Conservation (phyloP, 129 eudicot species). For the Lactuca saligna region DNA sequence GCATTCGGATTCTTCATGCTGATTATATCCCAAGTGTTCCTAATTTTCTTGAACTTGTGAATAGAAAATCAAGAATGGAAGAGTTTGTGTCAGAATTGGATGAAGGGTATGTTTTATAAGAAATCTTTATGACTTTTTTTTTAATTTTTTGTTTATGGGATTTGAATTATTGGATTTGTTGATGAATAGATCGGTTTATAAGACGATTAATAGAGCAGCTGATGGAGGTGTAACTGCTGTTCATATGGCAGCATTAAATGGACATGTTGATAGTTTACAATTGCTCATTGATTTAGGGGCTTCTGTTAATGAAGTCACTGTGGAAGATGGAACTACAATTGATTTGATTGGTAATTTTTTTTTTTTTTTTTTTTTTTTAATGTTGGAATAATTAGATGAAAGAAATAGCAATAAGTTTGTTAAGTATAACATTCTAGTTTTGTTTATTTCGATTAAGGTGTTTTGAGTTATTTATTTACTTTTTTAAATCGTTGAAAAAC, state of each 20-base stretch:
- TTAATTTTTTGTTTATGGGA: not conserved
- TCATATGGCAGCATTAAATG: conserved; percentile 96
- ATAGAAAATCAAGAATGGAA: conserved; percentile 42
- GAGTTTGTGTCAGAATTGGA: conserved; percentile 50
- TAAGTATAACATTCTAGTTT: too few relatives aligned
- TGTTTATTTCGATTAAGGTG: not conserved
- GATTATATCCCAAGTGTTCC: conserved; percentile 86
- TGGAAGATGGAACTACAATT: conserved; percentile 86
- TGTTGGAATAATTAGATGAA: not conserved
- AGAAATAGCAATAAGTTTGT: not conserved
- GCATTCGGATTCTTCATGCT: conserved; percentile 81
- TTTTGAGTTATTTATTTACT: too few relatives aligned
- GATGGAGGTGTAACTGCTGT: conserved; percentile 96
- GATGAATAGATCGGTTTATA: conserved; percentile 51
- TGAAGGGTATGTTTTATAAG: conserved; percentile 46
- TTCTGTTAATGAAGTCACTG: conserved; percentile 62
- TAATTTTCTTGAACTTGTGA: conserved; percentile 47
- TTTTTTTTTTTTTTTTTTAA: not conserved
- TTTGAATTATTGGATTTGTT: conserved; percentile 1
- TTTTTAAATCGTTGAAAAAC: too few relatives aligned
- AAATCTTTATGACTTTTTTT: not conserved
- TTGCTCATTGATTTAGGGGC: conserved; percentile 87
- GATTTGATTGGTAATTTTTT: conserved; percentile 66
- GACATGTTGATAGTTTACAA: conserved; percentile 70
- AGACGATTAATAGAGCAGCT: conserved; percentile 67